These are phyloP conservation scores for Moniliophthora roreri DNA, from an alignment of 1,284 basidiomycete genomes.

Conservation along the genomic window DNA sequence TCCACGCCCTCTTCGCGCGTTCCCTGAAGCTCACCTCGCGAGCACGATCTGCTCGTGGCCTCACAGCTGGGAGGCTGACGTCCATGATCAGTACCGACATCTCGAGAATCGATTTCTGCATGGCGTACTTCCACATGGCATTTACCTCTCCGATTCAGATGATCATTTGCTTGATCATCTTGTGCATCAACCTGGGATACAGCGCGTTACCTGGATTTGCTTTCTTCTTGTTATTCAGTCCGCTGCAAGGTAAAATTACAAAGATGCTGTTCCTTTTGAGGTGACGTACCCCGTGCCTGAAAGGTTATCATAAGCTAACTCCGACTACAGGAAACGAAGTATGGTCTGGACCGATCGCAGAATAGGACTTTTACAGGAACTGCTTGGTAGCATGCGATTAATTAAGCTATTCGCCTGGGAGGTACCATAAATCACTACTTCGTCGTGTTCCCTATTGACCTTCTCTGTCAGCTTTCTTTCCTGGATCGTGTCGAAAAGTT, in stretches of 20 bases:
- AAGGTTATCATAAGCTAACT: neutral
- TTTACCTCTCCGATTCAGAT: slow-evolving; percentile 8
- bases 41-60: slow-evolving; percentile 5
- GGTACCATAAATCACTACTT: neutral
- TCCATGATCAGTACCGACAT: slow-evolving; percentile 8
- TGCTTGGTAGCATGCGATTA: slow-evolving; percentile 3
- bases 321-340: slow-evolving; percentile 6
- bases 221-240: slow-evolving; percentile 7
- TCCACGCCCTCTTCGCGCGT: slow-evolving; percentile 5
- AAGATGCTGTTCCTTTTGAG: slow-evolving; percentile 6
- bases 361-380: slow-evolving; percentile 5
- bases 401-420: slow-evolving; percentile 10
- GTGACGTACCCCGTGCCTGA: neutral
- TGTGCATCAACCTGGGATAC: slow-evolving; percentile 9
- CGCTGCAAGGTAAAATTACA: slow-evolving; percentile 7
- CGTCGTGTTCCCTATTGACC: neutral
- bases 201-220: slow-evolving; percentile 7
- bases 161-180: slow-evolving; percentile 7
- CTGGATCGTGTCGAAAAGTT: slow-evolving; percentile 6
- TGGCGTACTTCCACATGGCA: slow-evolving; percentile 7
- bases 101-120: slow-evolving; percentile 10
- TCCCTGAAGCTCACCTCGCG: slow-evolving; percentile 5
- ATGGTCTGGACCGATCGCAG: slow-evolving; percentile 9
- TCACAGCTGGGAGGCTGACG: slow-evolving; percentile 4
- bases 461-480: neutral